phyloP scores from a whole-genome alignment of 805 yeast genomes.

The Starmerella powellii region DNA sequence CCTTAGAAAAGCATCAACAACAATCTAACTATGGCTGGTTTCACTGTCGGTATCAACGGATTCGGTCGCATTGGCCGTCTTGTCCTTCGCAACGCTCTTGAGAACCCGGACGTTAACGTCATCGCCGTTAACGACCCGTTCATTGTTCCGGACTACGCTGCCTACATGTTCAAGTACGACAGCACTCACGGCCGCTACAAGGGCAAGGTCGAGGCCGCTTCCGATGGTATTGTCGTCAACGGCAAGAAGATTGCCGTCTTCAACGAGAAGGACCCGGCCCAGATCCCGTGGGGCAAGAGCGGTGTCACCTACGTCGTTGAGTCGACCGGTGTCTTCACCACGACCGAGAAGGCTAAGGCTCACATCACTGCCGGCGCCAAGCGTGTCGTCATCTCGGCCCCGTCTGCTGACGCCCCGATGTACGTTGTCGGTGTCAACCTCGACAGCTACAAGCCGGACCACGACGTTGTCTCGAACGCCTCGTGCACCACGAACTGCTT shows the following conservation, averaged over 20 bases:
- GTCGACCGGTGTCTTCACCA: constrained; percentile 92
- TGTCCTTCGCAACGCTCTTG: constrained; percentile 67
- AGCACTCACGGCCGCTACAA: constrained; percentile 79
- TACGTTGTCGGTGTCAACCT: constrained; percentile 86
- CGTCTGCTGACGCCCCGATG: constrained; percentile 90
- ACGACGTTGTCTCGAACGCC: constrained; percentile 75
- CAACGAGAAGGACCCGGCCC: constrained; percentile 76
- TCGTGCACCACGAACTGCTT: constrained; percentile 94
- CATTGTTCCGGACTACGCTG: constrained; percentile 80
- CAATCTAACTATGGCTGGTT: constrained; percentile 27
- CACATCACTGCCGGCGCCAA: constrained; percentile 87
- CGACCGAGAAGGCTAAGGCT: constrained; percentile 63
- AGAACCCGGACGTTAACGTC: constrained; percentile 62
- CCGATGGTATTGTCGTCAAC: constrained; percentile 45
- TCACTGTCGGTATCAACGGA: constrained; percentile 81
- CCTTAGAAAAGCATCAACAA: background rate
- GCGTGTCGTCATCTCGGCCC: constrained; percentile 91
- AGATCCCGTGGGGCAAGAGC: constrained; percentile 70
- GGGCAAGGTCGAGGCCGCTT: constrained; percentile 58
- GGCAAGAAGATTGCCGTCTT: constrained; percentile 54
- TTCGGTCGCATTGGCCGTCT: constrained; percentile 92
- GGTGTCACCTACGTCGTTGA: constrained; percentile 82
- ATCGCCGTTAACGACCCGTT: constrained; percentile 88
- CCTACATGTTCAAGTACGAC: constrained; percentile 92
- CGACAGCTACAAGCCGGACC: constrained; percentile 61